Conservation (phyloP, 2,329 filamentous ascomycete species). For the Capronia americana region DNA sequence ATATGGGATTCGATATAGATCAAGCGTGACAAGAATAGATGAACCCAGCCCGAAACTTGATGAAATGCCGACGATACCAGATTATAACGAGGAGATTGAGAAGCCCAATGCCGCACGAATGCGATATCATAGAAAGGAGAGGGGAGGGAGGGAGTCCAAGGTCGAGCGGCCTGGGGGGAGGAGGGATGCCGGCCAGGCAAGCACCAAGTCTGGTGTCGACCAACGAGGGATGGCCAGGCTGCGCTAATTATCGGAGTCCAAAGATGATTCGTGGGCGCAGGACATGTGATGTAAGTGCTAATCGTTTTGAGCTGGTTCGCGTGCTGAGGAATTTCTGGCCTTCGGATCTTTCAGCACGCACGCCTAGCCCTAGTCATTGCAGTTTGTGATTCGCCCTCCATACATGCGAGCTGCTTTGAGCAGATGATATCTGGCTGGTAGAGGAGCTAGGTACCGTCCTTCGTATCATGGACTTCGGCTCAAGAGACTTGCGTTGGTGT, state of each 20-base stretch:
- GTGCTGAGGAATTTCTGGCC: constrained; percentile 12
- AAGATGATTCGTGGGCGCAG: constrained; percentile 2
- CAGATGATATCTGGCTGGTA: too few species aligned
- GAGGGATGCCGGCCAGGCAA: constrained; percentile 2
- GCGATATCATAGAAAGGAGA: constrained; percentile 8
- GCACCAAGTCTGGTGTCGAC: not conserved
- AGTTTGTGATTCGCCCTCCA: not conserved
- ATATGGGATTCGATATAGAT: not conserved
- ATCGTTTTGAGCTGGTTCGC: not conserved
- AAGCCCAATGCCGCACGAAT: not conserved
- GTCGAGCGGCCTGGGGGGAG: not conserved
- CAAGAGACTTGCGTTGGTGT: not conserved
- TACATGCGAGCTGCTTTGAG: not conserved
- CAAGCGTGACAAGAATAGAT: not conserved
- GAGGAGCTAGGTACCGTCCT: not conserved
- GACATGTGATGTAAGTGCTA: not conserved
- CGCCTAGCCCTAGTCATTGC: not conserved
- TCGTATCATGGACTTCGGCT: not conserved
- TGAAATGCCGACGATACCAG: not conserved
- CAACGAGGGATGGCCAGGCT: constrained; percentile 6
- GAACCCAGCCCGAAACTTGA: not conserved
- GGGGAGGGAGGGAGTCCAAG: constrained; percentile 5
- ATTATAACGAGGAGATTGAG: not conserved
- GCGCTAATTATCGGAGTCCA: not conserved
- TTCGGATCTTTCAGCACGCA: constrained; percentile 9